phyloP scores from a whole-genome alignment of 2,329 filamentous ascomycete genomes.

The Bipolaris oryzae region DNA sequence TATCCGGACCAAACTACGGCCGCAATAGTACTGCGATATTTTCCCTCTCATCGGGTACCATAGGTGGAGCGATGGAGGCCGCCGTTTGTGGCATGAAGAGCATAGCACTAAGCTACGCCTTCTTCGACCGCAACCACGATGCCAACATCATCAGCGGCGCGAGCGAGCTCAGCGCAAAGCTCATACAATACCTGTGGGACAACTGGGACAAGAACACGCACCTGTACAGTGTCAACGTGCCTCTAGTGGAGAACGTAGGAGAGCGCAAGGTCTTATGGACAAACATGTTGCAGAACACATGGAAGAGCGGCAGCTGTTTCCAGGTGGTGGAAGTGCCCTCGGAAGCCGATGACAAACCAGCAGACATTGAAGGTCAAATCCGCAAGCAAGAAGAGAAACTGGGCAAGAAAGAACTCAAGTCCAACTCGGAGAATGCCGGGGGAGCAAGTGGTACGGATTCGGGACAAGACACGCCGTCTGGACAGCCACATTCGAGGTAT shows the following conservation, averaged over 20 bases:
- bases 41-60: slow-evolving; percentile 55
- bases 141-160: slow-evolving; percentile 79
- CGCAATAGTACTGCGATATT: slow-evolving; percentile 59
- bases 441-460: slow-evolving; percentile 30
- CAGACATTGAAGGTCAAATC: slow-evolving; percentile 74
- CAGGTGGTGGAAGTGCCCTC: slow-evolving; percentile 73
- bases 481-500: slow-evolving; percentile 56
- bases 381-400: slow-evolving; percentile 65
- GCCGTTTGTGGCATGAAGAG: slow-evolving; percentile 58
- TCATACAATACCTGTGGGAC: slow-evolving; percentile 78
- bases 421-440: slow-evolving; percentile 24
- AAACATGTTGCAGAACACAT: slow-evolving; percentile 87
- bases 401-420: slow-evolving; percentile 49
- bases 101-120: slow-evolving; percentile 88
- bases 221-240: slow-evolving; percentile 91
- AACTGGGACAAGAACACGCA: slow-evolving; percentile 77
- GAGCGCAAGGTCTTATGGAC: slow-evolving; percentile 79
- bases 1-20: slow-evolving; percentile 58
- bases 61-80: slow-evolving; percentile 58
- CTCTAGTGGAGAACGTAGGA: slow-evolving; percentile 77
- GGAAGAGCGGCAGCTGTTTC: slow-evolving; percentile 85
- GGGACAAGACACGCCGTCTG: slow-evolving; percentile 39
- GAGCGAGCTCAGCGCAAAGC: slow-evolving; percentile 71
- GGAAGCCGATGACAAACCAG: slow-evolving; percentile 63
- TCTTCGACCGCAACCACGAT: slow-evolving; percentile 85